Evolutionary conservation across 495 filamentous ascomycete genomes (phyloP).

Genomic region (Chlorociboria aeruginascens): DNA sequence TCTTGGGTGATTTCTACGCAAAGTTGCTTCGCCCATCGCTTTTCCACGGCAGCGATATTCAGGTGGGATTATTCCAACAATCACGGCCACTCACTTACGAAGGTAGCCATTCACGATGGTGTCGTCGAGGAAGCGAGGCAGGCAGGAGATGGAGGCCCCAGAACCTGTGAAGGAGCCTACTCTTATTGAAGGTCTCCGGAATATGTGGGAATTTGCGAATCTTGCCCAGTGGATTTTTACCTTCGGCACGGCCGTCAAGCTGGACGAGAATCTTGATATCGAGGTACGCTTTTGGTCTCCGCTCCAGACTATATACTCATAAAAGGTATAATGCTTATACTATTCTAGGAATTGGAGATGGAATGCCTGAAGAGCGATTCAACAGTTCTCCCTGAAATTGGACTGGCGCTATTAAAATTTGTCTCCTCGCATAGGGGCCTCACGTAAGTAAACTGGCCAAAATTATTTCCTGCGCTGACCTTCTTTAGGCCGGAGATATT

Average conservation of each 20-base stretch:
- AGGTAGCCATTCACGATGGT: slow-evolving; percentile 31
- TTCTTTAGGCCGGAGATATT: slow-evolving; percentile 65
- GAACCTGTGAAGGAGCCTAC: slow-evolving; percentile 36
- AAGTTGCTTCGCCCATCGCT: background rate
- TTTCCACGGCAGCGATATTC: background rate
- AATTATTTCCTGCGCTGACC: slow-evolving; percentile 1
- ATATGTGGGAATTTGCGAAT: slow-evolving; percentile 91
- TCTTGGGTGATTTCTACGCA: background rate
- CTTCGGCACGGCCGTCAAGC: slow-evolving; percentile 80
- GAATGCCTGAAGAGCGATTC: slow-evolving; percentile 78
- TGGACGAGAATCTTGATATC: slow-evolving; percentile 74
- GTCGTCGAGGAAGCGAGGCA: slow-evolving; percentile 53
- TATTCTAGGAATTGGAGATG: slow-evolving; percentile 66
- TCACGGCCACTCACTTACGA: background rate
- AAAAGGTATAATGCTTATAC: background rate
- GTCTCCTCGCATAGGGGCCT: slow-evolving; percentile 89
- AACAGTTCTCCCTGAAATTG: slow-evolving; percentile 62
- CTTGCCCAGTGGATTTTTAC: slow-evolving; percentile 85
- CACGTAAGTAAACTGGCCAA: slow-evolving; percentile 46
- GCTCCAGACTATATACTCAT: background rate
- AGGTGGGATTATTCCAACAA: background rate
- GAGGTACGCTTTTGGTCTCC: slow-evolving; percentile 45
- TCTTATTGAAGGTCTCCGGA: slow-evolving; percentile 59
- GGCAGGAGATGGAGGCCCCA: slow-evolving; percentile 48
- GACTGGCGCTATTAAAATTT: slow-evolving; percentile 80